phyloP scores from a whole-genome alignment of 2,329 filamentous ascomycete genomes.

The Dactylellina cionopaga region DNA sequence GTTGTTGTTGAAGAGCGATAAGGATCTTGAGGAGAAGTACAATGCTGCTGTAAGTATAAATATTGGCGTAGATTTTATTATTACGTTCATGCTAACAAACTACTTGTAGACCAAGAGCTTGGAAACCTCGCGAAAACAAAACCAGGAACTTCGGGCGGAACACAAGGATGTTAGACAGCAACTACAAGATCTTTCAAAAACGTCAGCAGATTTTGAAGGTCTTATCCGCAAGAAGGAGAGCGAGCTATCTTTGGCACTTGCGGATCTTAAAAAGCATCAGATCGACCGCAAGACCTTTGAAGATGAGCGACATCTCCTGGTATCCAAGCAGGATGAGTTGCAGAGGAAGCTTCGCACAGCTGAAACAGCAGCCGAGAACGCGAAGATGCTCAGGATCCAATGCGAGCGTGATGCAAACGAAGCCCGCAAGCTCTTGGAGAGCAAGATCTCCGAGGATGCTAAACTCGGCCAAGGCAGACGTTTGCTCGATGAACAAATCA shows the following conservation, averaged over 20 bases:
- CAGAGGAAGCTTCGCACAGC: conserved; percentile 80
- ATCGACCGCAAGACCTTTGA: conserved; percentile 81
- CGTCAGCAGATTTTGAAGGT: conserved; percentile 94
- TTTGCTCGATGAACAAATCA: conserved; percentile 85
- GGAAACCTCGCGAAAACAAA: conserved; percentile 75
- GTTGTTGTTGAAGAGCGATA: conserved; percentile 83
- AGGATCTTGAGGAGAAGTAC: conserved; percentile 88
- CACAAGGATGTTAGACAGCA: conserved; percentile 85
- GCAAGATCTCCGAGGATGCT: conserved; percentile 87
- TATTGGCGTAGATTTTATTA: background rate
- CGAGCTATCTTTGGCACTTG: conserved; percentile 83
- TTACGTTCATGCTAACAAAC: conserved; percentile 3
- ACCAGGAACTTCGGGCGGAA: conserved; percentile 80
- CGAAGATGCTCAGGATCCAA: conserved; percentile 83
- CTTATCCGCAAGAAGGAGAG: conserved; percentile 93
- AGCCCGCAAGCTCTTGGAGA: conserved; percentile 84
- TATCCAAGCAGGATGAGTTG: conserved; percentile 80
- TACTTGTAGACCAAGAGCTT: conserved; percentile 80
- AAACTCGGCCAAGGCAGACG: conserved; percentile 83
- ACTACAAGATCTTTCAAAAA: conserved; percentile 84
- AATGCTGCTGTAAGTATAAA: conserved; percentile 62
- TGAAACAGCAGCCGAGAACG: conserved; percentile 86
- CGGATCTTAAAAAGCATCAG: conserved; percentile 84
- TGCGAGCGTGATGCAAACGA: conserved; percentile 89
- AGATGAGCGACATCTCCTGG: conserved; percentile 77